Percentiles rank a stretch among this genome's conserved stretches.
Conservation (phyloP, 345 rosid species). For the Limnanthes douglasii region DNA sequence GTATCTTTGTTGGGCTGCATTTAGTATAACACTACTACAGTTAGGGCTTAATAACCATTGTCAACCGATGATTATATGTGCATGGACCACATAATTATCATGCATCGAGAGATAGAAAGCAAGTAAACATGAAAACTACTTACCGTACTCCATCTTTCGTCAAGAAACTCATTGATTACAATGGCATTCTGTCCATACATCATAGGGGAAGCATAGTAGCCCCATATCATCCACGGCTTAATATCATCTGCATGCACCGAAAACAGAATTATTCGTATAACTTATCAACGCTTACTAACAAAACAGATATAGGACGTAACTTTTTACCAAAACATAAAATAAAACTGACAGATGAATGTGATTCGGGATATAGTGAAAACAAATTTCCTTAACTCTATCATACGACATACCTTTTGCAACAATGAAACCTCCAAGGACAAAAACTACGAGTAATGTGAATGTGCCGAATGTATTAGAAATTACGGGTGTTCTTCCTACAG, state of each 20-base stretch:
- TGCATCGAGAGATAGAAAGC: too few species aligned
- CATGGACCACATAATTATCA: too few species aligned
- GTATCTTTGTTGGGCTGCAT: constrained; percentile 41
- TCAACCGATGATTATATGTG: too few species aligned
- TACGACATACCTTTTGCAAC: constrained; percentile 68
- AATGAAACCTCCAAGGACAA: constrained; percentile 81
- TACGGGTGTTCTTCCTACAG: constrained; percentile 69
- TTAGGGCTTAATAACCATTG: too few species aligned
- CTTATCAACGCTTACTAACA: too few species aligned
- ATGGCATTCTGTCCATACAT: constrained; percentile 95
- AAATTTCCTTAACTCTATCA: too few species aligned
- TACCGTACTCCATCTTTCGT: constrained; percentile 66
- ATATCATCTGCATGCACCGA: constrained; percentile 63
- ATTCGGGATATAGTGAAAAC: neutral
- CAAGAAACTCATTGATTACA: constrained; percentile 78
- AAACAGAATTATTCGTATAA: too few species aligned
- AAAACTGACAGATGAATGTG: too few species aligned
- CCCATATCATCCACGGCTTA: constrained; percentile 67
- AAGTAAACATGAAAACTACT: constrained; percentile 12
- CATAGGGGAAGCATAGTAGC: constrained; percentile 73
- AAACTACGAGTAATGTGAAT: constrained; percentile 53
- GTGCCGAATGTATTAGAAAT: constrained; percentile 51
- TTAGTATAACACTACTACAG: constrained; percentile 4
- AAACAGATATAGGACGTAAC: too few species aligned
- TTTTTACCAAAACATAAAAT: too few species aligned